Conservation (phyloP, 306 rosid species). For the Castanea crenata region DNA sequence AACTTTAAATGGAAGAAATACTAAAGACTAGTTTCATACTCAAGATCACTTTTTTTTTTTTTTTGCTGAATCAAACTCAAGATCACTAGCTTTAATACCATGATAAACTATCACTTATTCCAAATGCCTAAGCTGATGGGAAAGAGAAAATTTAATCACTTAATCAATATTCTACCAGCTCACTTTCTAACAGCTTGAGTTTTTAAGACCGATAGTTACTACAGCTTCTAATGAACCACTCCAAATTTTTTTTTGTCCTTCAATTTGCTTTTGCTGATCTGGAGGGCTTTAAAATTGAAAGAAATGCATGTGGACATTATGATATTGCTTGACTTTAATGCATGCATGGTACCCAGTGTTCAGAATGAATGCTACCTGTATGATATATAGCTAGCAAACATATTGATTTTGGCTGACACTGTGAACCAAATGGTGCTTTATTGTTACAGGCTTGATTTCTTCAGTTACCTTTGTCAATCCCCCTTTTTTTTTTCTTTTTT, state of each 20-base stretch:
- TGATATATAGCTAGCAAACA: background rate
- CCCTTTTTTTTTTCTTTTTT: too few species aligned
- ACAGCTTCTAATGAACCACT: background rate
- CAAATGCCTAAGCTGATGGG: too few species aligned
- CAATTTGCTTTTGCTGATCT: background rate
- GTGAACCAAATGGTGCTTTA: background rate
- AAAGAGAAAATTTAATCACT: too few species aligned
- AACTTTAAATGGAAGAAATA: too few species aligned
- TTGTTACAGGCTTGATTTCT: background rate
- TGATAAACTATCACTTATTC: too few species aligned
- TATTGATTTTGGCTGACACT: background rate
- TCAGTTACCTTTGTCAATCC: background rate
- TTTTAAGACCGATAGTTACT: too few species aligned
- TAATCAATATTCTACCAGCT: too few species aligned
- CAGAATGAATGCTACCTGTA: background rate
- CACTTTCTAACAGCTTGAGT: too few species aligned
- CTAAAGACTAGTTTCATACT: too few species aligned
- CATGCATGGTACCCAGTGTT: background rate
- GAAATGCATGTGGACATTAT: background rate
- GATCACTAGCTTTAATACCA: too few species aligned
- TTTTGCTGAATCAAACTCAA: too few species aligned
- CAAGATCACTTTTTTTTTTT: too few species aligned
- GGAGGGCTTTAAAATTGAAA: background rate
- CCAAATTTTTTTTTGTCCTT: background rate
- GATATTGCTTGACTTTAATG: background rate